phyloP scores from a whole-genome alignment of 345 rosid genomes.

The Pistacia atlantica region DNA sequence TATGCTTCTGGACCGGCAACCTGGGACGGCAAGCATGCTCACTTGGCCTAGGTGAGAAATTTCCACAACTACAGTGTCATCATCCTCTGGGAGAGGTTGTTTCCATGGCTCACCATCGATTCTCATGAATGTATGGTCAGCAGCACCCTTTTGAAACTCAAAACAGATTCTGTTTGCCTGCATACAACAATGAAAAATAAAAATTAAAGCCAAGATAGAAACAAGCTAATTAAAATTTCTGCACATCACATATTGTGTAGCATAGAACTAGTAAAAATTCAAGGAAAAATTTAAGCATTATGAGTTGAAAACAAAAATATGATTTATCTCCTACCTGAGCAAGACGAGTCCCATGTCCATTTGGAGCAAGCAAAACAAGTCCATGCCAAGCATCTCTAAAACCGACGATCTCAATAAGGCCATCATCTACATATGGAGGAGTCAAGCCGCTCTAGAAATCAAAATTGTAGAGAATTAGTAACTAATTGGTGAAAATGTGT shows the following conservation, averaged over 20 bases:
- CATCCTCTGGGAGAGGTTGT: conserved; percentile 66
- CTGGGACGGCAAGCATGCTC: conserved; percentile 60
- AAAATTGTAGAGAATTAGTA: not conserved
- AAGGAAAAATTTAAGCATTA: not conserved
- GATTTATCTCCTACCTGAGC: conserved; percentile 48
- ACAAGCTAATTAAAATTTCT: not conserved
- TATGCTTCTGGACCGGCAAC: conserved; percentile 48
- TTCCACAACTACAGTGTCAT: conserved; percentile 60
- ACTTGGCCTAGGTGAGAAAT: conserved; percentile 64
- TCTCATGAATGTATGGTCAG: conserved; percentile 65
- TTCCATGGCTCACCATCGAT: conserved; percentile 85
- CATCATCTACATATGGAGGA: conserved; percentile 65
- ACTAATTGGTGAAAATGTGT: not conserved
- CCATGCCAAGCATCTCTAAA: conserved; percentile 67
- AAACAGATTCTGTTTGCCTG: conserved; percentile 66
- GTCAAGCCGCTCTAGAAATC: conserved; percentile 50
- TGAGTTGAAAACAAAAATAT: not conserved
- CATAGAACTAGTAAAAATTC: too few relatives aligned
- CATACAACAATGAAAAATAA: conserved; percentile 1
- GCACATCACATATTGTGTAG: too few relatives aligned
- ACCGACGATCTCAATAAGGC: conserved; percentile 57
- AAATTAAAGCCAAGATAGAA: not conserved
- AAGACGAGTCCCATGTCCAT: conserved; percentile 70
- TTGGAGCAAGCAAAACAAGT: conserved; percentile 55
- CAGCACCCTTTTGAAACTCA: conserved; percentile 62